These are phyloP conservation scores for Cucurbita argyrosperma DNA, from an alignment of 306 rosid genomes.

Conservation along the genomic window DNA sequence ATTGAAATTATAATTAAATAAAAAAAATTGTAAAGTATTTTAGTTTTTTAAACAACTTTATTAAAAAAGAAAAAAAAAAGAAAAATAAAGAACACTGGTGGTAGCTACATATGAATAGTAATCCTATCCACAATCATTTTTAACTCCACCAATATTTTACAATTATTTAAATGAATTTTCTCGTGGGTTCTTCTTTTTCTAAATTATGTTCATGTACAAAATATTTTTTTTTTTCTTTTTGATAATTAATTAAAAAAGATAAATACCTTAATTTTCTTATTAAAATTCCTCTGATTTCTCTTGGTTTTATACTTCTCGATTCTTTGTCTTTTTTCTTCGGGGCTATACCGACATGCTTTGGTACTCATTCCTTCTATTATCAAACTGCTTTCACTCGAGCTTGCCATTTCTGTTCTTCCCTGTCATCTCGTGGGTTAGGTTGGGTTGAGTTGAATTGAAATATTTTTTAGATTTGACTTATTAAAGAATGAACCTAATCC, in stretches of 20 bases:
- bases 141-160: neutral
- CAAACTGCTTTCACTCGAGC: slow-evolving; percentile 59
- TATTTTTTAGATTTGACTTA: no score
- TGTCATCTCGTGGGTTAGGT: neutral
- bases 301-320: slow-evolving; percentile 77
- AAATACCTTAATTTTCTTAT: slow-evolving; percentile 79
- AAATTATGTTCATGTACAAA: neutral
- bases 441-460: no score
- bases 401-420: slow-evolving; percentile 29
- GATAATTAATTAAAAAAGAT: neutral
- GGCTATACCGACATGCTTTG: slow-evolving; percentile 53
- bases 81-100: neutral
- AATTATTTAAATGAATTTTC: neutral
- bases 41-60: neutral
- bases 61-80: no score
- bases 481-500: no score
- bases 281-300: slow-evolving; percentile 76
- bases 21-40: no score
- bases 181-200: neutral
- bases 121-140: slow-evolving; percentile 2
- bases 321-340: slow-evolving; percentile 70
- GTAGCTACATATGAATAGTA: neutral
- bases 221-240: no score
- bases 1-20: no score
- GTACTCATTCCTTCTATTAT: slow-evolving; percentile 75